phyloP scores from a whole-genome alignment of 2,329 filamentous ascomycete genomes.

The Clonostachys chloroleuca region DNA sequence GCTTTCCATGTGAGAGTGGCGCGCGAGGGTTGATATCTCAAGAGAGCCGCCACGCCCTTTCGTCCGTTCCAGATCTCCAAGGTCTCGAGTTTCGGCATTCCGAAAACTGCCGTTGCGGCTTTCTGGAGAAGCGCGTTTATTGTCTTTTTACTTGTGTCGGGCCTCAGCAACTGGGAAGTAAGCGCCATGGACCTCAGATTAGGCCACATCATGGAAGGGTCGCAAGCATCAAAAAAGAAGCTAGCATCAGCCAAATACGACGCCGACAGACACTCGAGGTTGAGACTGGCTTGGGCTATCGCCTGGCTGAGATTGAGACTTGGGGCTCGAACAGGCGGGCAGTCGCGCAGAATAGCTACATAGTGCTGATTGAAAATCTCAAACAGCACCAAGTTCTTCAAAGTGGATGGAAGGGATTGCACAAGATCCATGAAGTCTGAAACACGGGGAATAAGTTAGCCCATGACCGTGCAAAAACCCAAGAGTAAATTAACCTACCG shows the following conservation, averaged over 20 bases:
- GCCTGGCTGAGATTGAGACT: constrained; percentile 14
- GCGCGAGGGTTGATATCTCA: constrained; percentile 8
- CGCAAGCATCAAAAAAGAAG: constrained; percentile 17
- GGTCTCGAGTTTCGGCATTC: constrained; percentile 20
- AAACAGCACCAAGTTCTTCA: background rate
- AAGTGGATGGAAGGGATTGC: constrained; percentile 5
- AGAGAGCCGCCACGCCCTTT: constrained; percentile 12
- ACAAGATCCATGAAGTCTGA: too few relatives aligned
- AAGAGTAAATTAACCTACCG: too few relatives aligned
- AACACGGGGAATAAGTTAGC: too few relatives aligned
- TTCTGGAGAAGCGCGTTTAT: constrained; percentile 13
- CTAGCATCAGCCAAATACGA: constrained; percentile 23
- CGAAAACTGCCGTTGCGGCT: constrained; percentile 13
- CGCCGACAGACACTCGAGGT: constrained; percentile 17
- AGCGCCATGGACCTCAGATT: constrained; percentile 21
- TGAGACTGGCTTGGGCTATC: constrained; percentile 19
- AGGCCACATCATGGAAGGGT: constrained; percentile 16
- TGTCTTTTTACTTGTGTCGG: constrained; percentile 3
- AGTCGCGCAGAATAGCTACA: background rate
- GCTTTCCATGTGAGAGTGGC: constrained; percentile 8
- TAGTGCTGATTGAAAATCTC: constrained; percentile 25
- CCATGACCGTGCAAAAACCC: too few relatives aligned
- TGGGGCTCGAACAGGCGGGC: constrained; percentile 11
- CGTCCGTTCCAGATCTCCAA: constrained; percentile 25
- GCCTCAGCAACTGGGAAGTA: constrained; percentile 17